phyloP scores from a whole-genome alignment of 2,329 filamentous ascomycete genomes.

The Chlorencoelia australis region DNA sequence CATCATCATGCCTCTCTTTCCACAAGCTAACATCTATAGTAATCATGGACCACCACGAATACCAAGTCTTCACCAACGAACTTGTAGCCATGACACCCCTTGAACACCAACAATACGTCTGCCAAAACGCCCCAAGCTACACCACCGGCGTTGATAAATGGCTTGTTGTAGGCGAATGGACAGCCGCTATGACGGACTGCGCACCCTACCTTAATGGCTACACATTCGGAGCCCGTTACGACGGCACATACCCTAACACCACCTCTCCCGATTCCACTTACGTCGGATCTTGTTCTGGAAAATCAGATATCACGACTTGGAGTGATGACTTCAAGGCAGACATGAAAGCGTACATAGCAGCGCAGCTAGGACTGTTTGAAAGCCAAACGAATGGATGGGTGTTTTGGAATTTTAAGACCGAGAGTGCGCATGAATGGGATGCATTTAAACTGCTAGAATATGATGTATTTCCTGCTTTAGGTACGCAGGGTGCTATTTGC shows the following conservation, averaged over 20 bases:
- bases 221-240: constrained; percentile 46
- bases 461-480: constrained; percentile 39
- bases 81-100: constrained; percentile 39
- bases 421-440: constrained; percentile 43
- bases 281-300: constrained; percentile 44
- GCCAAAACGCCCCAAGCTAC: constrained; percentile 40
- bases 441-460: constrained; percentile 37
- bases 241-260: constrained; percentile 45
- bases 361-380: constrained; percentile 44
- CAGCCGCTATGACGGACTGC: constrained; percentile 54
- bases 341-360: constrained; percentile 41
- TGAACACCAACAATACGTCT: constrained; percentile 46
- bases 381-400: constrained; percentile 41
- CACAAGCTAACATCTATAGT: constrained; percentile 39
- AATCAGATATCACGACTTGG: constrained; percentile 38
- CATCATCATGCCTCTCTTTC: constrained; percentile 37
- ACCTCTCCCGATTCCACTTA: constrained; percentile 36
- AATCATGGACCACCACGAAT: constrained; percentile 57
- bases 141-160: constrained; percentile 47
- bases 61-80: constrained; percentile 49
- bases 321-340: constrained; percentile 34
- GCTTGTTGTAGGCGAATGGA: constrained; percentile 61
- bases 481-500: background rate
- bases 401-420: constrained; percentile 51
- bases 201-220: constrained; percentile 44